Percentiles rank a stretch among this genome's conserved stretches.
phyloP scores from a whole-genome alignment of 257 asterid genomes.

The Solanum chmielewskii region DNA sequence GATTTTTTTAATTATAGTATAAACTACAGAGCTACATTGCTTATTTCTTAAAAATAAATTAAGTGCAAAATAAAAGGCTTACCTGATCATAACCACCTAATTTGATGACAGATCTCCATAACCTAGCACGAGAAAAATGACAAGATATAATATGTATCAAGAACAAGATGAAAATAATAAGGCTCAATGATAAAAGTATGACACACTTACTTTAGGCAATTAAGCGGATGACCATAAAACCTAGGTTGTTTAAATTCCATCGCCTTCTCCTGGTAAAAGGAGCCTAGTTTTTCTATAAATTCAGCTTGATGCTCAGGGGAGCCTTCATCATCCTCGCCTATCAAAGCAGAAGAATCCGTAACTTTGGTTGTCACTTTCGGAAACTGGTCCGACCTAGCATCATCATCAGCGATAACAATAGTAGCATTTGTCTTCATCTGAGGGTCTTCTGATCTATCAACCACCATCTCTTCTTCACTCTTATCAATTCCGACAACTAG shows the following conservation, averaged over 20 bases:
- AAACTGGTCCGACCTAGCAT: conserved; percentile 3
- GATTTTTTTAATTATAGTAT: not conserved
- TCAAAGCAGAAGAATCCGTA: conserved; percentile 4
- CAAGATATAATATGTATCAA: not conserved
- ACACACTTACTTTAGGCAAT: conserved; percentile 59
- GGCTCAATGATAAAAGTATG: not conserved
- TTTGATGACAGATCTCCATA: conserved; percentile 78
- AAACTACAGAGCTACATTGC: not conserved
- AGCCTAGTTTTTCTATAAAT: conserved; percentile 64
- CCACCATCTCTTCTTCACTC: conserved; percentile 35
- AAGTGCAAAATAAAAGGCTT: conserved; percentile 2
- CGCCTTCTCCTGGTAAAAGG: conserved; percentile 47
- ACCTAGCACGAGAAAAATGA: conserved; percentile 29
- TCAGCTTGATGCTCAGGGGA: conserved; percentile 78
- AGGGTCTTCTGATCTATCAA: conserved; percentile 1
- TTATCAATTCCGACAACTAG: conserved; percentile 32
- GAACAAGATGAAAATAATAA: not conserved
- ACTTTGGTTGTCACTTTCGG: conserved; percentile 9
- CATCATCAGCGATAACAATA: not conserved
- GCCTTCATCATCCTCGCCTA: conserved; percentile 51
- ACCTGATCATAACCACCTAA: conserved; percentile 97
- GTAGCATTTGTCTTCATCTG: not conserved
- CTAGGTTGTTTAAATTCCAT: conserved; percentile 74
- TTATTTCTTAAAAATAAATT: not conserved
- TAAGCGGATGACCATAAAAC: conserved; percentile 81